Evolutionary conservation across 2,329 filamentous ascomycete species (phyloP), one percentile per base, ranked within the genome.

Genomic region (Aspergillus eucalypticola): DNA sequence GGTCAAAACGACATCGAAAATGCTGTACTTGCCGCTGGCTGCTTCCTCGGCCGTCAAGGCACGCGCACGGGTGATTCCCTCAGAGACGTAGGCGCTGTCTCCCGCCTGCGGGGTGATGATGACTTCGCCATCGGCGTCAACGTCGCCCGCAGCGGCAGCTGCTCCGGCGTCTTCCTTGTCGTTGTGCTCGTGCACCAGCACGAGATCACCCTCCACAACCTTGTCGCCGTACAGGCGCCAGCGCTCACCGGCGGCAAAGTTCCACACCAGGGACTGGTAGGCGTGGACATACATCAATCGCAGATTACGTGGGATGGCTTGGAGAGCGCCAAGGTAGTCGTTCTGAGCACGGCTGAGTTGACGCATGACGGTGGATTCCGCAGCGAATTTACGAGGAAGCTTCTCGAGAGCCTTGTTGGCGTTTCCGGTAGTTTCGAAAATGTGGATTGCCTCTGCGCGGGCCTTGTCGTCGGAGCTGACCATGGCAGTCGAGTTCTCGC

Each of bases 211-310:
- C 67, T 89, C 86, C 13, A 96, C 84, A 15, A 97, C 91, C 57
- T 83, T 83, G 60, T 82, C 76, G 54, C 93, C 92, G 72, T 90
- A 89, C 2, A 86, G 79, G 44, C 87, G 85, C 89, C 92, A 96
- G 50, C 95, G 89, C 67, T 89, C 87, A 65, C 90, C 92, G 1
- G 87, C 91, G 11, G 87, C 90, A 66, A 87, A 86, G 78, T 99
- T 99, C 94, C 94, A 99, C 8, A 99, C 88, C 39, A 92, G 85
- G 5, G 91, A 96, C 75, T 99, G 95, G 77, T 97, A 98, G 5
- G 95, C 94, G 75, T 99, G 95, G 15, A 96, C 88, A 73, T 98
- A 99, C 90, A 99, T 97, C 60, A 92, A 86, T 46, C 92, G 86
- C 68, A 98, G 82, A 52, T 90, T 91, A 17, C 93, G 85, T 23